phyloP scores from a whole-genome alignment of 2,329 filamentous ascomycete species.

The Fusarium xyrophilum region DNA sequence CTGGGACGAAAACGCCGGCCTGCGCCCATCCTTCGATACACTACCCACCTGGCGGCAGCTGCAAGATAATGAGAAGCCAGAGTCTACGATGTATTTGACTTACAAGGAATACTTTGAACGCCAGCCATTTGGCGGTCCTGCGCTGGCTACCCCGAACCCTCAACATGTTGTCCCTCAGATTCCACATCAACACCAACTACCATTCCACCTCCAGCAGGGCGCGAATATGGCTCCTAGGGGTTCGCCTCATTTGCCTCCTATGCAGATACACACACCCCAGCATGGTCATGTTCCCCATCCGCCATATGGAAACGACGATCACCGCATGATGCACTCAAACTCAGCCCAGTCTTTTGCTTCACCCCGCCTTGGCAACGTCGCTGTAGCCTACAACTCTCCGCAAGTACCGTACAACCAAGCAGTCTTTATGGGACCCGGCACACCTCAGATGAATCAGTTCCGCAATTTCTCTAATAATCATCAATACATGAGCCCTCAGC shows the following conservation, averaged over 20 bases:
- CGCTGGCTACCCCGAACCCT: conserved; percentile 72
- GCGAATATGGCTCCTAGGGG: conserved; percentile 70
- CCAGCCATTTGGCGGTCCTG: conserved; percentile 60
- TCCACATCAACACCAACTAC: conserved; percentile 83
- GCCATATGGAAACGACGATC: conserved; percentile 78
- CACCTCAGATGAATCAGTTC: conserved; percentile 73
- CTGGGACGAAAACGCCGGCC: conserved; percentile 79
- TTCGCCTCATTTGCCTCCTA: conserved; percentile 77
- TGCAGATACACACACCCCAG: conserved; percentile 77
- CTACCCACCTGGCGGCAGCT: conserved; percentile 81
- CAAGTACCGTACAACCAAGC: conserved; percentile 76
- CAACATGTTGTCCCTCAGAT: conserved; percentile 74
- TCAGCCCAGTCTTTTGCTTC: conserved; percentile 87
- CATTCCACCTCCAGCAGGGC: conserved; percentile 80
- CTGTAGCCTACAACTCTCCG: conserved; percentile 73
- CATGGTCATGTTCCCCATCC: conserved; percentile 71
- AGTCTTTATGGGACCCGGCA: conserved; percentile 73
- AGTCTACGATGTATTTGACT: conserved; percentile 68
- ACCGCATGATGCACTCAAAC: conserved; percentile 87
- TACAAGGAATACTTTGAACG: conserved; percentile 84
- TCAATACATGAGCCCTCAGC: conserved; percentile 76
- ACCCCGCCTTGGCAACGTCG: conserved; percentile 75
- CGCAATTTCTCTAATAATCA: conserved; percentile 73
- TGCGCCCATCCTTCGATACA: conserved; percentile 85
- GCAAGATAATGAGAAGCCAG: conserved; percentile 72